Conservation (phyloP, 371 early-diverging fungal species). For the Mortierella sp. region DNA sequence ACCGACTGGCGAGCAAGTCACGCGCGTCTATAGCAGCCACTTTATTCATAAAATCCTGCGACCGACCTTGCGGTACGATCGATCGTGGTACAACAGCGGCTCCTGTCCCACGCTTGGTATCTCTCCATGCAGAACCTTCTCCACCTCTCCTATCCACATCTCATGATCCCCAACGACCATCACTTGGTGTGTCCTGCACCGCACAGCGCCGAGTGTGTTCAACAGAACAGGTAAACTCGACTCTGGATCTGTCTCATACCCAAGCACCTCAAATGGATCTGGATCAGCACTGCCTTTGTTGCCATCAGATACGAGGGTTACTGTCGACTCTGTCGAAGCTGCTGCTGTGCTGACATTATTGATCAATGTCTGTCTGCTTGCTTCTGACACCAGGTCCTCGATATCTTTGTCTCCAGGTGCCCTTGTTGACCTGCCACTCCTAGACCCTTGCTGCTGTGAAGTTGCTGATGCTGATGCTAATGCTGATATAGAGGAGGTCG, state of each 20-base stretch:
- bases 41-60: slow-evolving; percentile 28
- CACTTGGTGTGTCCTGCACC: slow-evolving; percentile 63
- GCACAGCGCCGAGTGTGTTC: slow-evolving; percentile 72
- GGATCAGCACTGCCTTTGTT: slow-evolving; percentile 13
- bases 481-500: background rate
- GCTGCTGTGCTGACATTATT: background rate
- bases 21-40: background rate
- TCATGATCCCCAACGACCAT: slow-evolving; percentile 75
- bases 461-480: background rate
- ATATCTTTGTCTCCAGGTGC: slow-evolving; percentile 29
- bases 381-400: slow-evolving; percentile 31
- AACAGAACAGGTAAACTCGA: slow-evolving; percentile 69
- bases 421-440: background rate
- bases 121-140: slow-evolving; percentile 68
- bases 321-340: background rate
- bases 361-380: slow-evolving; percentile 51
- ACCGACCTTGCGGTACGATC: slow-evolving; percentile 71
- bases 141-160: slow-evolving; percentile 72
- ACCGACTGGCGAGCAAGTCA: background rate
- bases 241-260: slow-evolving; percentile 62
- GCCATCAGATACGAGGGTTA: too few relatives aligned
- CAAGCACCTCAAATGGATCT: slow-evolving; percentile 65
- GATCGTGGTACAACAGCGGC: slow-evolving; percentile 74
- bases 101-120: slow-evolving; percentile 32
- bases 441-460: background rate